Evolutionary conservation across 2,329 filamentous ascomycete species (phyloP), one percentile per base, ranked within the genome.

Genomic region (Ophiostoma ulmi): DNA sequence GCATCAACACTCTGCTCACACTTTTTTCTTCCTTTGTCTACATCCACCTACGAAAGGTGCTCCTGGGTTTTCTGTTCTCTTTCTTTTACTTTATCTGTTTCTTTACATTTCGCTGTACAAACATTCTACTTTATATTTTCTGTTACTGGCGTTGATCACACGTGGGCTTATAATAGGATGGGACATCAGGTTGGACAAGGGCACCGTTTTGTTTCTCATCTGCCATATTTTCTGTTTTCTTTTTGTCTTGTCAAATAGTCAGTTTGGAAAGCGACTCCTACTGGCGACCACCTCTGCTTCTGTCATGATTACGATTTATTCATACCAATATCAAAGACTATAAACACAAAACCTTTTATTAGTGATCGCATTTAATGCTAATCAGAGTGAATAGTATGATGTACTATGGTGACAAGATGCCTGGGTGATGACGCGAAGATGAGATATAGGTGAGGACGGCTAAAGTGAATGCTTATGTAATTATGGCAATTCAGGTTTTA

Each of bases 91-190:
- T n/a, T 39, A 35, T 8, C 5, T 10, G 26, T 48, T 35, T 44
- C 6, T 22, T n/a, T 58, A 26, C 26, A 68, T 36, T 70, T 69
- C 38, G 58, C 61, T 72, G 67, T 72, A 69, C 48, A 70, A 31
- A 65, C 26, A 41, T 58, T 68, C 20, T 65, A 11, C 58, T 39
- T 55, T 26, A 1, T 35, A 20, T 31, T 31, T 58, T 5, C 52
- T 58, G 3, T 31, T 11, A n/a, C 10, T 8, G 71, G 71, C 71
- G 71, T 72, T 67, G 58, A 36, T 69, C n/a, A 58, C 38, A 36
- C 13, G 52, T 35, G n/a, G 66, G 58, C 20, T 68, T 65, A 35
- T 36, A 63, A 4, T 13, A 55, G 68, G 61, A 10, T 44, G 35
- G 64, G 64, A 66, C 48, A 35, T 11, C 52, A 39, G 36, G 66